Conservation (phyloP, 257 asterid species). For the Capsicum baccatum region DNA sequence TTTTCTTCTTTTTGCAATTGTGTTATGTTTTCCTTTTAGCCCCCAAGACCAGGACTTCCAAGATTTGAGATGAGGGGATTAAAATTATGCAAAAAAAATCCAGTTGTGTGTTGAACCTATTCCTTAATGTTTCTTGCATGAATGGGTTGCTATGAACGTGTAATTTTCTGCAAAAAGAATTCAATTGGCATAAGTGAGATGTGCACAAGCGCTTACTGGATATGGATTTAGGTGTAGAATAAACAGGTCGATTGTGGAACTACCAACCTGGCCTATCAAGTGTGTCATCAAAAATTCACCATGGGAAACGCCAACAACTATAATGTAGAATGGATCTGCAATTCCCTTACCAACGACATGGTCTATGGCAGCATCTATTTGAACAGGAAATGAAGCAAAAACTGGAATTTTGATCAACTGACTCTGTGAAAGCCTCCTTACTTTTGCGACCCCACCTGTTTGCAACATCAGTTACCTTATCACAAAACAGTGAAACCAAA, state of each 20-base stretch:
- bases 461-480: slow-evolving; percentile 21
- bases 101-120: background rate
- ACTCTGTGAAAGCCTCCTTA: slow-evolving; percentile 95
- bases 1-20: background rate
- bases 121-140: background rate
- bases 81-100: background rate
- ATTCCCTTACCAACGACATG: slow-evolving; percentile 71
- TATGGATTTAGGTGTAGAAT: too few relatives aligned
- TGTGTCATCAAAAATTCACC: too few relatives aligned
- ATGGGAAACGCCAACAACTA: too few relatives aligned
- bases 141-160: background rate
- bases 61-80: background rate
- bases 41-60: background rate
- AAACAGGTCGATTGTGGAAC: too few relatives aligned
- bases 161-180: background rate
- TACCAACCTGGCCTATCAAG: too few relatives aligned
- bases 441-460: slow-evolving; percentile 96
- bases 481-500: background rate
- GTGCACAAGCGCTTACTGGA: too few relatives aligned
- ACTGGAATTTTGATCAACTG: slow-evolving; percentile 42
- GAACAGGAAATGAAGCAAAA: slow-evolving; percentile 86
- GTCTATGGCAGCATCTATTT: slow-evolving; percentile 82
- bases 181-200: too few relatives aligned
- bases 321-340: too few relatives aligned
- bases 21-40: background rate